Evolutionary conservation across 176 grass and related monocot genomes (phyloP), one percentile per base, ranked within the genome.

Genomic region (Avena sativa): DNA sequence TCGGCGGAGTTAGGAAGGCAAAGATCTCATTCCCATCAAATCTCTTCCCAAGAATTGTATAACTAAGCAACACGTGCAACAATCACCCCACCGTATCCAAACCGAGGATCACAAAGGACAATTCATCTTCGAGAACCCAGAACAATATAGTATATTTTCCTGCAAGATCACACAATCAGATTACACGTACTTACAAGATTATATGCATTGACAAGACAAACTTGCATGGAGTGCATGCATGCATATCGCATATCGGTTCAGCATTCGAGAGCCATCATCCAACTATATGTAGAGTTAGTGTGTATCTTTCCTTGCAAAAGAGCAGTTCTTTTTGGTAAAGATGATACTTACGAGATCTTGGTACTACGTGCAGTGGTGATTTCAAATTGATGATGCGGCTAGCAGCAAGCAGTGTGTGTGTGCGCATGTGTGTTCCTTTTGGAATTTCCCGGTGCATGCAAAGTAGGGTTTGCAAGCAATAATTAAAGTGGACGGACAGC

Each of bases 391-490:
- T 47, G 60, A 50, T 12, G 68, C 11, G 47, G 11, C 32, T 40
- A 72, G 36, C 5, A 15, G 26, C 48, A 70, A 56, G 19, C 64
- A 8, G 25, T 30, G 12, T 55, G 21, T 69, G 21, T 75, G 21
- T 44, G 49, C n/a, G 46, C 49, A 48, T 30, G 73, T 84, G 40
- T 75, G 72, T 36, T 9, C 55, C 88, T 85, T 87, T 90, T 85
- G 80, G 76, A 90, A 85, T 78, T 82, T 87, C 88, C 25, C n/a
- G 47, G 82, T 90, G 65, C 88, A 85, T 90, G 65, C 88, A 85
- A 82, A 90, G 88, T 85, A 79, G 88, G 64, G 71, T 78, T 85
- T 85, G 55, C 85, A 59, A 83, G 88, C 78, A 88, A 93, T 93
- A 87, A 90, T 90, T 93, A 93, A 93, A 90, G 88, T 53, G 83